Percentiles rank a stretch among this genome's conserved stretches.
phyloP scores from a whole-genome alignment of 2,329 filamentous ascomycete genomes.

The Sporothrix humicola region DNA sequence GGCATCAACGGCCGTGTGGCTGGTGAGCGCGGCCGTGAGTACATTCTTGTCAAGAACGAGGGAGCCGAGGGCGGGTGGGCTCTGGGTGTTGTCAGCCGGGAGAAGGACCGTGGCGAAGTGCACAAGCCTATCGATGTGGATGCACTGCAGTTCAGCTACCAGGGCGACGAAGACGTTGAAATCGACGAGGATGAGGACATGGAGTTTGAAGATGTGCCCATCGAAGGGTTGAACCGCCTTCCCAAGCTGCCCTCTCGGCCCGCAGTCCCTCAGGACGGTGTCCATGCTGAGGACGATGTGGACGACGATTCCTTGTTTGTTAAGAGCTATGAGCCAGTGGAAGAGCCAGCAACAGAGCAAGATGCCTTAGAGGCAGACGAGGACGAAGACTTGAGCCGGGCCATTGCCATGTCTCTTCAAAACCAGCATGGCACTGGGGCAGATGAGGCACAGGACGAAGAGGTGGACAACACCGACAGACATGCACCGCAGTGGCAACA shows the following conservation, averaged over 20 bases:
- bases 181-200: conserved; percentile 70
- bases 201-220: conserved; percentile 90
- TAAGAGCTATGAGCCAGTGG: conserved; percentile 41
- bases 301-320: conserved; percentile 65
- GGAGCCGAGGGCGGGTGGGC: conserved; percentile 96
- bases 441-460: conserved; percentile 47
- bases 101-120: conserved; percentile 76
- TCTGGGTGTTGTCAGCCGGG: conserved; percentile 86
- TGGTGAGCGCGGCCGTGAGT: conserved; percentile 88
- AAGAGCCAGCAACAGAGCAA: conserved; percentile 43
- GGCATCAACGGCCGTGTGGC: conserved; percentile 74
- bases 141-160: conserved; percentile 62
- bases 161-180: conserved; percentile 64
- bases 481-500: conserved; percentile 62
- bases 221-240: conserved; percentile 84
- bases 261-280: conserved; percentile 38
- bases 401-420: conserved; percentile 84
- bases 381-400: conserved; percentile 72
- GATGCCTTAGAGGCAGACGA: conserved; percentile 47
- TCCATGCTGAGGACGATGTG: conserved; percentile 43
- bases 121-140: conserved; percentile 95
- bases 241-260: conserved; percentile 60
- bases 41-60: conserved; percentile 94
- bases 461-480: conserved; percentile 54
- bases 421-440: conserved; percentile 57